Evolutionary conservation across 208 protist species (phyloP), one percentile per base, ranked within the genome.

Genomic region (Borovskyia barvae): DNA sequence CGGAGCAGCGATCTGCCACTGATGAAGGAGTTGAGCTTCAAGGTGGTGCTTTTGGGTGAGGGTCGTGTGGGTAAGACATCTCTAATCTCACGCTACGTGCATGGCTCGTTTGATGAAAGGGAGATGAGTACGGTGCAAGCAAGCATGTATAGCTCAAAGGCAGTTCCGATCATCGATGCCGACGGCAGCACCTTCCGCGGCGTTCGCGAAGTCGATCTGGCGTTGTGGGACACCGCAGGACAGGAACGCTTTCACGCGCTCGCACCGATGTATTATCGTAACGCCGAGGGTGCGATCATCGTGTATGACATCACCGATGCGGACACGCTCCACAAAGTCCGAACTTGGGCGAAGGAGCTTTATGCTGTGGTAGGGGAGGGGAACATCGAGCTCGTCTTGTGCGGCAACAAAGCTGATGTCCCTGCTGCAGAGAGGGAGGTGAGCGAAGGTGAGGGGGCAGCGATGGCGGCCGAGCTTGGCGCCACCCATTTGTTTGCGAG

Each of bases 211-310:
- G 89, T 93, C 28, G 71, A 86, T 36, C 89, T 99, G 74, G 97
- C 99, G 58, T 86, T 98, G 51, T 97, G 94, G 92, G 87, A 97
- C 57, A 96, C 89, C 1, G 90, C 85, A 17, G 98, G 98, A 12
- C 98, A 99, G 85, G 99, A 99, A 84, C 91, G 98, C n/a, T 94
- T 89, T 54, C 84, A 92, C 57, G 83, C 87, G 14, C 70, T 96
- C 25, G 81, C 73, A 9, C 87, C 87, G 5, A 91, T 96, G 57
- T 96, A 94, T 63, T 94, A 94, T 66, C 81, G 85, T 43, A 82
- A 90, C 56, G 79, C 83, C 0, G 61, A 87, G 32, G 87, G 83
- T 12, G 97, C 96, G 19, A 55, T 98, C 22, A 77, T 98, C 0
- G 96, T 98, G 12, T 99, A 98, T 64, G 97, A 99, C 66, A 81